Evolutionary conservation across 257 asterid species (phyloP), one percentile per base, ranked within the genome.

Genomic region (Solanum bukasovii): DNA sequence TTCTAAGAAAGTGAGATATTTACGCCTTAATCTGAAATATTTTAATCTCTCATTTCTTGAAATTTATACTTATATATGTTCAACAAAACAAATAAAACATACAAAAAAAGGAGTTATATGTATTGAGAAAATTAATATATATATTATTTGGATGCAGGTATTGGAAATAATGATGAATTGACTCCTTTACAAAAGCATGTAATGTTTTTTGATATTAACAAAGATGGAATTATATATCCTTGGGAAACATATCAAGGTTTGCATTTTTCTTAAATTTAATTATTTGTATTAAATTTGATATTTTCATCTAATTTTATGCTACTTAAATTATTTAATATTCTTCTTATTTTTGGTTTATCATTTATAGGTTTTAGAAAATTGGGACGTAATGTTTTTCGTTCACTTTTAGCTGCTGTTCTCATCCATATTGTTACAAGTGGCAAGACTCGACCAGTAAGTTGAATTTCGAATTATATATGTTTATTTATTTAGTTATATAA

Each of bases 291-390:
- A 40, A 42, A 4, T 78, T n/a, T 13, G 9, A 13, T 6, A 7
- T 25, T 78, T 40, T 77, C 7, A 14, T 25, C 23, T 40, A 75
- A 75, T 75, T 77, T 38, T 77, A 40, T 75, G 7, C 3, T 44
- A 3, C 13, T 70, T 29, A 3, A 18, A 34, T 4, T 74, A 25
- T 37, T 37, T 11, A 25, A 21, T 35, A 75, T 38, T 5, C 52
- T 77, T 0, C 52, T 34, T 6, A 2, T 74, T 21, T 73, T 10
- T n/a, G 12, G 1, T 38, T 77, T 77, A 25, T 42, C n/a, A 42
- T 78, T 37, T 88, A n/a, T 87, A 96, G 99, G 99, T 73, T 96
- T 95, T 86, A 90, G 98, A 83, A 95, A 93, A 83, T 91, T 96
- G 79, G 98, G 98, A 44, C 89, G 93, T 42, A 97, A 97, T 35